Evolutionary conservation across 768 basidiomycete genomes (phyloP), one percentile per base, ranked within the genome.

Genomic region (Leccinum aurantiacum): DNA sequence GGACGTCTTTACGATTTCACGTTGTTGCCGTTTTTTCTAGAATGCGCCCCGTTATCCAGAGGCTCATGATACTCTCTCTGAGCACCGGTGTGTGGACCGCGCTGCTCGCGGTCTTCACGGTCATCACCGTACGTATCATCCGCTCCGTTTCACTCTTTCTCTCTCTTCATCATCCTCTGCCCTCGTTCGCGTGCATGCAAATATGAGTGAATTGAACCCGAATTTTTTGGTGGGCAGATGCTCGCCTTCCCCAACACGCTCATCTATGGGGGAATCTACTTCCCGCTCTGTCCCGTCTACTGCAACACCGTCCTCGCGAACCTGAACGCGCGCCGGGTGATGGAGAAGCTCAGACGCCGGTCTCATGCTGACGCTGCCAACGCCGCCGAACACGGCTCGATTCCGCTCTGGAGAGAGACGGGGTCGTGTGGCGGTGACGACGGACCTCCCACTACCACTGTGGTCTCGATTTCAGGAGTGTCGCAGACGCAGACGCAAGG

Each of bases 241-340:
- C 48, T 64, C 25, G 27, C 7, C 2, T 57, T 67, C 24, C 59
- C 63, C 2, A 41, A 57, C 11, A 69, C 67, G 17, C 53, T 60
- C 17, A 50, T 69, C 33, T 69, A 71, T 8, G 54, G 35, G 29
- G 58, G 52, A 10, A 46, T 75, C 41, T 70, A 72, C 53, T 73
- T 71, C 19, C 67, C 72, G 3, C 57, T 72, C 24, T 70, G 73
- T 55, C 69, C 73, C 1, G 53, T 76, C 6, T 75, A 74, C 38
- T 69, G 70, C 38, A 75, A 70, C 50, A 72, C 71, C 17, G 61
- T 76, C 19, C 69, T 75, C 53, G 67, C 65, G 15, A 76, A 69
- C 56, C 51, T 75, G 55, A 75, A 75, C 47, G 67, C 73, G 6
- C 65, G 74, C 10, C 35, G 54, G 29, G 53, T 69, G 27, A 58